A percentile compares a stretch with the other conserved stretches of the same genome.
These are phyloP conservation scores for Aspergillus quadrilineatus DNA, from an alignment of 2,329 filamentous ascomycete genomes.

Conservation along the genomic window DNA sequence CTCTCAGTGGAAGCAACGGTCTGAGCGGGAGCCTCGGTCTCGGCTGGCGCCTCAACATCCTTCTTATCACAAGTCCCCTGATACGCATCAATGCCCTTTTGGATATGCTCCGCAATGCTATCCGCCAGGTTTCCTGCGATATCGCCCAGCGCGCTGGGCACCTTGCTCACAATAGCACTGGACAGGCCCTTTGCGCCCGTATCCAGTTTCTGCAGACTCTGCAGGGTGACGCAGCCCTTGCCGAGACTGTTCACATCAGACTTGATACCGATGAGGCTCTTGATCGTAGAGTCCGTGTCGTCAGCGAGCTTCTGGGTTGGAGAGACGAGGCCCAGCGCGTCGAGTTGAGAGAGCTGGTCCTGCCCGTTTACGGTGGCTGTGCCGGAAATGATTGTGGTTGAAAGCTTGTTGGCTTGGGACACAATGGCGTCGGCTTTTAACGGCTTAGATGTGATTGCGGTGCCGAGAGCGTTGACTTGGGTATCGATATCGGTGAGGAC, in stretches of 20 bases:
- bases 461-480: conserved; percentile 15
- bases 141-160: conserved; percentile 11
- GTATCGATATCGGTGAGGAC: conserved; percentile 15
- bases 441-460: not conserved
- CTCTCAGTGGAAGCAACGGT: not conserved
- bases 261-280: conserved; percentile 11
- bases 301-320: conserved; percentile 16
- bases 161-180: conserved; percentile 4
- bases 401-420: conserved; percentile 10
- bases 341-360: conserved; percentile 4
- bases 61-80: not conserved
- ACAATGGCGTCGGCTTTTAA: conserved; percentile 9
- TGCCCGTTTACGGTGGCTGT: conserved; percentile 11
- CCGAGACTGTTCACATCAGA: conserved; percentile 9
- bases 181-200: not conserved
- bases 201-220: conserved; percentile 5
- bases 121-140: conserved; percentile 23
- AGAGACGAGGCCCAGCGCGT: conserved; percentile 17
- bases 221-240: conserved; percentile 3
- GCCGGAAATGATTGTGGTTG: conserved; percentile 15
- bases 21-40: not conserved
- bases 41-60: not conserved
- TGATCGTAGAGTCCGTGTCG: conserved; percentile 8
- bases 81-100: conserved; percentile 28
- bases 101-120: conserved; percentile 28